These are phyloP conservation scores for Schwanniomyces yamadae DNA, from an alignment of 805 yeast genomes.

Conservation along the genomic window DNA sequence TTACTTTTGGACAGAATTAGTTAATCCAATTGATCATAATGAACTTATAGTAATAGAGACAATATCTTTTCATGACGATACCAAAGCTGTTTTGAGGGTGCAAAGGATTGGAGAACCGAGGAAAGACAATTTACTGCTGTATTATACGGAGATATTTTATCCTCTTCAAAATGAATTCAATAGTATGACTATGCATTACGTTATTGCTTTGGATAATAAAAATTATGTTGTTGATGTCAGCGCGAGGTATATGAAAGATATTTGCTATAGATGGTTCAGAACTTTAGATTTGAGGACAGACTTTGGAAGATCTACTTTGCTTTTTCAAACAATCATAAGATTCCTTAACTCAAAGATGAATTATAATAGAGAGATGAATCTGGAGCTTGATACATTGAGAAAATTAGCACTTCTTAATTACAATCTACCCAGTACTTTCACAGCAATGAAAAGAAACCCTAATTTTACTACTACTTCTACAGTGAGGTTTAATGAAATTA, in stretches of 20 bases:
- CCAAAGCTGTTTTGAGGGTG: conserved; percentile 20
- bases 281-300: conserved; percentile 28
- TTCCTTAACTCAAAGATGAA: conserved; percentile 12
- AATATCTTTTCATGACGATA: conserved; percentile 29
- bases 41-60: conserved; percentile 29
- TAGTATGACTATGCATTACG: conserved; percentile 31
- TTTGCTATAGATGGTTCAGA: conserved; percentile 28
- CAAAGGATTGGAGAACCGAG: conserved; percentile 11
- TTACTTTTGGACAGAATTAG: conserved; percentile 36
- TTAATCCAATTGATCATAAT: conserved; percentile 25
- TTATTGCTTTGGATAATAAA: conserved; percentile 18
- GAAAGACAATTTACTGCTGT: conserved; percentile 1
- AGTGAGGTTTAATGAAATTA: conserved; percentile 27
- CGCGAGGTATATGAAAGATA: conserved; percentile 30
- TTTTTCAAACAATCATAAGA: conserved; percentile 25
- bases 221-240: conserved; percentile 25
- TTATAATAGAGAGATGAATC: conserved; percentile 7
- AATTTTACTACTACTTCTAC: conserved; percentile 23
- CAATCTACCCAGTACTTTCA: conserved; percentile 20
- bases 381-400: conserved; percentile 21
- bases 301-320: conserved; percentile 21
- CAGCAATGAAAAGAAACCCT: conserved; percentile 28
- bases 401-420: conserved; percentile 22
- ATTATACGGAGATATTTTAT: conserved; percentile 16
- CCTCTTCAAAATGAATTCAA: conserved; percentile 24